Conservation (phyloP, 129 eudicot genomes). For the Escallonia rubra region DNA sequence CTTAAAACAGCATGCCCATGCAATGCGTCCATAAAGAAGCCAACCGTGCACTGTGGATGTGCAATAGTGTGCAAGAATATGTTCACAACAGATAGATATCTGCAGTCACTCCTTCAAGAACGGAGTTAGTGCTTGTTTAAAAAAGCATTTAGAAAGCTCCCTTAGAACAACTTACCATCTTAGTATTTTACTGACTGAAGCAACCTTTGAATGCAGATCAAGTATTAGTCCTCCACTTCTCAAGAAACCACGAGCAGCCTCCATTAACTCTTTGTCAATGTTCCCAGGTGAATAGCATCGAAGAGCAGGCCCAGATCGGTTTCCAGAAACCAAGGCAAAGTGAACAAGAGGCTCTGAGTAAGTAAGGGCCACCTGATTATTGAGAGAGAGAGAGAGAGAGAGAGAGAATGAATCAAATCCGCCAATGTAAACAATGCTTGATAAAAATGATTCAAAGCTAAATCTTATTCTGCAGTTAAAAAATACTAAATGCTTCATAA, state of each 20-base stretch:
- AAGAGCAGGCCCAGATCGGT: conserved; percentile 64
- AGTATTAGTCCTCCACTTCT: conserved; percentile 47
- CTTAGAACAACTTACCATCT: conserved; percentile 42
- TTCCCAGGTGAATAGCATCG: conserved; percentile 67
- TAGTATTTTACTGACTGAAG: conserved; percentile 44
- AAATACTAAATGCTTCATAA: too few species aligned
- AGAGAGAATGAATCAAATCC: too few species aligned
- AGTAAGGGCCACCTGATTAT: conserved; percentile 51
- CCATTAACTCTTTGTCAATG: conserved; percentile 52
- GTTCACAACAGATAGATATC: too few species aligned
- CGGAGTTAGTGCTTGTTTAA: too few species aligned
- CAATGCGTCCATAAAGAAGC: too few species aligned
- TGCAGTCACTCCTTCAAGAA: too few species aligned
- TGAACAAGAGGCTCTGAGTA: conserved; percentile 65
- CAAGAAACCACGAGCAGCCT: conserved; percentile 49
- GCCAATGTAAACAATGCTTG: too few species aligned
- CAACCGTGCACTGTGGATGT: too few species aligned
- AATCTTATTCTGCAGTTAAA: too few species aligned
- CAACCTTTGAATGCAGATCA: conserved; percentile 42
- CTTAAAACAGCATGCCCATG: too few species aligned
- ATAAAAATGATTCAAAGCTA: too few species aligned
- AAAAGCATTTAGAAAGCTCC: not conserved
- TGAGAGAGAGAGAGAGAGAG: not conserved
- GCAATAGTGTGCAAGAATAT: not conserved
- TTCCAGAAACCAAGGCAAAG: conserved; percentile 59